Base-by-base conservation (phyloP, 1,139 yeast species). In the Pichia sp. region DNA sequence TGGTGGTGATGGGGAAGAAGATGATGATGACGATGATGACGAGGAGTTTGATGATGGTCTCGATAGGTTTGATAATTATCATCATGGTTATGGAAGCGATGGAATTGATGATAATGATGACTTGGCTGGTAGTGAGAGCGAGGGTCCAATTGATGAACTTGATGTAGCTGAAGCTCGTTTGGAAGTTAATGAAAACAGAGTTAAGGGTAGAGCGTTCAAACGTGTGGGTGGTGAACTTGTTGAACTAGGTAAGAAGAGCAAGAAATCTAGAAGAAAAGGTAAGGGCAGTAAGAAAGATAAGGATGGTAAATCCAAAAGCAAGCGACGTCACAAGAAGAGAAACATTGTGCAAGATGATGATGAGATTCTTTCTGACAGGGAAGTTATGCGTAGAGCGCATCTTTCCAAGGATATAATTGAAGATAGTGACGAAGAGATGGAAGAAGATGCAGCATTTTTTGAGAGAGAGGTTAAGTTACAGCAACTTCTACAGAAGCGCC, bases 351-450 rank as follows among this genome's bases (percentile, higher is more conserved):
- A 36, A 13, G 41, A 44, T 24, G 38, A 35, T 20, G 40, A 34
- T 19, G 33, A 27, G 9, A 25, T 25, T 12, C 16, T 44, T n/a
- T 41, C 47, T 5, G 45, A 41, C 12, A 25, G 18, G 13, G 46
- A 42, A 28, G 29, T 34, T 18, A 22, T 28, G 11, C 23, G 42
- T 19, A 28, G 47, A 27, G 16, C 36, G 3, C 51, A 59, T 21
- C 61, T 65, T 34, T 74, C 80, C 0, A 58, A 77, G 3, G 79
- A 74, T 42, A 74, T 60, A 47, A 71, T 82, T 30, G 64, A 65
- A 40, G 88, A 80, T 50, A 86, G 80, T 48, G 81, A 74, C 17
- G 68, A 76, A 3, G 86, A 79, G 46, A 75, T 66, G 14, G 87
- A 78, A 8, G 40, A 65, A 35, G 76, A 72, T 40, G 52, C 50